phyloP scores from a whole-genome alignment of 2,329 filamentous ascomycete genomes.

The Lizonia empirigonia region DNA sequence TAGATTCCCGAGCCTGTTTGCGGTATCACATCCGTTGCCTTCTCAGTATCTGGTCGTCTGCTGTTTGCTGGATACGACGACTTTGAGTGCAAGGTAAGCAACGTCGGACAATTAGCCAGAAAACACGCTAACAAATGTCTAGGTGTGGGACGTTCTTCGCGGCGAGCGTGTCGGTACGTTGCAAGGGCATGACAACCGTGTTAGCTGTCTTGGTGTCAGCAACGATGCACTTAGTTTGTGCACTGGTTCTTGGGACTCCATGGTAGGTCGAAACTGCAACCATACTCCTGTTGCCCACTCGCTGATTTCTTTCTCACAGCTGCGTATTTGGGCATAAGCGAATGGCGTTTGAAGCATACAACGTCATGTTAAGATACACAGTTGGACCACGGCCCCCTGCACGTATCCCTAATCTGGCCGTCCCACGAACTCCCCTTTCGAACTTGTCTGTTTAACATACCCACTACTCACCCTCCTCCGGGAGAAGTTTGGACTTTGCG shows the following conservation, averaged over 20 bases:
- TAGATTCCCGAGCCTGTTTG: conserved; percentile 97
- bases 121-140: conserved; percentile 22
- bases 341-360: conserved; percentile 26
- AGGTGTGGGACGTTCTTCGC: conserved; percentile 98
- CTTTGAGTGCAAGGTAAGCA: conserved; percentile 96
- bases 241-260: conserved; percentile 98
- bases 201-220: conserved; percentile 97
- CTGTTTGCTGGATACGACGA: conserved; percentile 98
- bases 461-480: conserved; percentile 28
- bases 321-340: conserved; percentile 59
- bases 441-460: conserved; percentile 38
- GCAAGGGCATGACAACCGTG: conserved; percentile 96
- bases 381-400: conserved; percentile 39
- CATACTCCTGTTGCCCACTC: conserved; percentile 6
- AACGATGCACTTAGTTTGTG: conserved; percentile 99
- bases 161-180: conserved; percentile 97
- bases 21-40: conserved; percentile 97
- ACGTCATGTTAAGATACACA: conserved; percentile 42
- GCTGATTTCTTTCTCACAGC: conserved; percentile 46
- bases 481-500: conserved; percentile 29
- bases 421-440: conserved; percentile 19
- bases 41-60: conserved; percentile 92
- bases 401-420: conserved; percentile 29
- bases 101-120: background rate
- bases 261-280: conserved; percentile 68